Evolutionary conservation across 2,329 filamentous ascomycete species (phyloP), one percentile per base, ranked within the genome.

Genomic region (Trichothecium roseum): DNA sequence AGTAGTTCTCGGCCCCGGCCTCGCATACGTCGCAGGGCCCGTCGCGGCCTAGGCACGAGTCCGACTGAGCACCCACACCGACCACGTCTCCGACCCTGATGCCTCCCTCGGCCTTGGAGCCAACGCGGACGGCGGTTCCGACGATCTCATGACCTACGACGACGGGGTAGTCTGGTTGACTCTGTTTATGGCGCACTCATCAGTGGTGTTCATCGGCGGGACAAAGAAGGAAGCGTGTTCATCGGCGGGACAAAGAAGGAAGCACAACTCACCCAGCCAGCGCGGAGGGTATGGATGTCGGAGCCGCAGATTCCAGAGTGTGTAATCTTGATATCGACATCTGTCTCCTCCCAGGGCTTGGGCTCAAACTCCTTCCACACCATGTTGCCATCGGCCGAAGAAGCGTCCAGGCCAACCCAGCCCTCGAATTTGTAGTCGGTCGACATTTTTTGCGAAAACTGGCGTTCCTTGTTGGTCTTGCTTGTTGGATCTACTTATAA

Each of bases 121-220:
- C 75, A 28, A 78, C 60, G 24, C 68, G 66, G 17, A 71, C 64
- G 7, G 67, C 70, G 7, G 58, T 66, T 20, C 78, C 77, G 38
- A 81, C 68, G 22, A 81, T 81, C 46, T 82, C 78, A 51, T 81
- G 77, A 32, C 77, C 78, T 16, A 78, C 72, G 29, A 71, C 70
- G 51, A 66, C 65, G 26, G 66, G 65, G 55, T 54, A 56, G 10
- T 31, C 32, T 4, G 44, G 45, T 6, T 49, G 44, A 26, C 42
- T 40, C n/a, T 42, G n/a, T 9, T 8, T n/a, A n/a, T n/a, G n/a
- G n/a, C n/a, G n/a, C n/a, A n/a, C n/a, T n/a, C n/a, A n/a, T n/a
- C n/a, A n/a, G n/a, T n/a, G n/a, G n/a, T n/a, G n/a, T n/a, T n/a
- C n/a, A n/a, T n/a, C n/a, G n/a, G n/a, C n/a, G n/a, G n/a, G n/a